phyloP scores from a whole-genome alignment of 257 asterid species.

The Fraxinus anomala region DNA sequence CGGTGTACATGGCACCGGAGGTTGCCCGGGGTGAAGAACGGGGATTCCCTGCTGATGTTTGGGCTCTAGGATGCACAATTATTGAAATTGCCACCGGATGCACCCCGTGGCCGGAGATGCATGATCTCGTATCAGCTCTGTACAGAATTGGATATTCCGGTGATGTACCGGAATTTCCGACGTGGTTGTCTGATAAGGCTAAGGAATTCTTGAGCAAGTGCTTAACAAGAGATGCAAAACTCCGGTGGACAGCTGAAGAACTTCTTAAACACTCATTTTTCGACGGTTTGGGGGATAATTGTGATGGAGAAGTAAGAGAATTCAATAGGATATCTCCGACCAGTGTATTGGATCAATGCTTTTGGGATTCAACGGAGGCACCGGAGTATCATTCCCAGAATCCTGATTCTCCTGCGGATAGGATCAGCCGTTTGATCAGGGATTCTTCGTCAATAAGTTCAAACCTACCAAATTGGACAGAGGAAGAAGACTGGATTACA shows the following conservation, averaged over 20 bases:
- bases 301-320: conserved; percentile 13
- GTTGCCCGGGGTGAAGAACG: conserved; percentile 85
- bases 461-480: conserved; percentile 40
- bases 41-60: conserved; percentile 69
- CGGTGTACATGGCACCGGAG: conserved; percentile 92
- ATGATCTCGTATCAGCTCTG: conserved; percentile 67
- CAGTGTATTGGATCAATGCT: conserved; percentile 58
- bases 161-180: conserved; percentile 63
- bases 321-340: conserved; percentile 63
- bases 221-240: conserved; percentile 46
- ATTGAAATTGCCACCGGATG: conserved; percentile 86
- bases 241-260: conserved; percentile 66
- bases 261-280: conserved; percentile 77
- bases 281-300: conserved; percentile 5
- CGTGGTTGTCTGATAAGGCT: conserved; percentile 50
- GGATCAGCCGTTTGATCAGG: conserved; percentile 48
- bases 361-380: conserved; percentile 68
- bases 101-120: conserved; percentile 75
- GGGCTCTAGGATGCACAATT: conserved; percentile 79
- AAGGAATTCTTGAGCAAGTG: conserved; percentile 61
- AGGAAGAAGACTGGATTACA: conserved; percentile 67
- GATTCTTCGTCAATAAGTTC: conserved; percentile 13
- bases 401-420: conserved; percentile 39
- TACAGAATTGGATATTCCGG: conserved; percentile 62
- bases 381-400: conserved; percentile 28